Evolutionary conservation across 2,329 filamentous ascomycete genomes (phyloP).

Genomic region (Colletotrichum eremochloae): DNA sequence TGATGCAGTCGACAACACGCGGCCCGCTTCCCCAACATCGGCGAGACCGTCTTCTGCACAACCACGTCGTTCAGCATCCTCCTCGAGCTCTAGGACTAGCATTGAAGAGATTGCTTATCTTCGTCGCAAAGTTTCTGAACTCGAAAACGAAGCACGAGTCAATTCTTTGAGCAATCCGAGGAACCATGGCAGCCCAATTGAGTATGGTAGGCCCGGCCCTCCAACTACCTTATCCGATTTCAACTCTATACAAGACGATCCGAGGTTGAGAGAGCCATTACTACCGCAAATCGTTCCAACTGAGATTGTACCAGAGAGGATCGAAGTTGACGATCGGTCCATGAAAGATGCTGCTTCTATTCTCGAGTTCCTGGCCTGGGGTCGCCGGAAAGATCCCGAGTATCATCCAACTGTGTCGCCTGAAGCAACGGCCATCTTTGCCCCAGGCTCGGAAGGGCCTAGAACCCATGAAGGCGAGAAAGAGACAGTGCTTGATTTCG

Average conservation of each 20-base stretch:
- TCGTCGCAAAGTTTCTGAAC: neutral
- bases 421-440: neutral
- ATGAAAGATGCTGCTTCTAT: constrained; percentile 59
- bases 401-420: constrained; percentile 43
- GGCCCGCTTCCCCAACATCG: neutral
- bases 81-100: neutral
- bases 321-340: neutral
- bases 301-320: neutral
- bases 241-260: neutral
- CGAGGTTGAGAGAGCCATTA: neutral
- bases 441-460: neutral
- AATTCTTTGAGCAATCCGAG: neutral
- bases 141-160: neutral
- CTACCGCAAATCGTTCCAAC: neutral
- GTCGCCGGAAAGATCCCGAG: constrained; percentile 57
- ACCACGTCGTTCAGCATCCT: neutral
- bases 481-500: neutral
- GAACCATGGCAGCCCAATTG: neutral
- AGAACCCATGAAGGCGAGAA: neutral
- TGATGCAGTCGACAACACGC: neutral
- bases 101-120: neutral
- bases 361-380: constrained; percentile 63
- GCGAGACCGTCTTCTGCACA: neutral
- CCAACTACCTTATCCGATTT: neutral
- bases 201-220: neutral